Base-by-base conservation (phyloP, 345 rosid species). In the Eucalyptus dawsonii region DNA sequence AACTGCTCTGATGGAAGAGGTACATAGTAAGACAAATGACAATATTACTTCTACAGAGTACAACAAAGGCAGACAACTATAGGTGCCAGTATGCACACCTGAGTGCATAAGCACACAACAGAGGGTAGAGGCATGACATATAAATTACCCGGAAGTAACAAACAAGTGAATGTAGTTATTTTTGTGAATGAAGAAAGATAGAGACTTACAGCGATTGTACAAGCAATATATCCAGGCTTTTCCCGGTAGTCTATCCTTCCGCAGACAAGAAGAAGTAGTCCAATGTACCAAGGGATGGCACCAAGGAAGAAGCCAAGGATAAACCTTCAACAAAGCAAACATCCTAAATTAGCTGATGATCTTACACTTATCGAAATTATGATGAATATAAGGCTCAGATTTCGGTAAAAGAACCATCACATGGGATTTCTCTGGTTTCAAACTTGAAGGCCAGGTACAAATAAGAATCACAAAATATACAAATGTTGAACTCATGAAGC, bases 161-260 rank as follows among this genome's bases (percentile, higher is more conserved):
- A 69, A 34, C 80, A 9, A 72, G 81, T 2, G 6, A 17, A 72
- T 72, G 83, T 37, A 72, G 83, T 8, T 72, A 72, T 21, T 37
- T 72, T 37, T 72, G 83, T 89, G 88, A 31, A 54, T 58, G 87
- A 24, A n/a, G 37, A 86, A 45, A 81, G 88, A 83, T 27, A 47
- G 42, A 93, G 47, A 93, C 95, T 95, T 91, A 97, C 99, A 83
- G 98, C 98, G 87, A 96, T 92, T 37, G 96, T 93, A 92, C 98
- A 97, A 85, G 99, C 98, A 92, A 97, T 89, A 90, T 95, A 97
- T 93, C 99, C 99, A 49, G 99, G 97, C 90, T 97, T 97, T 94
- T 97, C 98, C 87, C 98, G 92, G 90, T 91, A 88, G 92, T 97
- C 99, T 44, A 97, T 90, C 90, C 97, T 93, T 83, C 94, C 93